Evolutionary conservation across 2,329 filamentous ascomycete species (phyloP).

Genomic region (Xylariaceae sp.): DNA sequence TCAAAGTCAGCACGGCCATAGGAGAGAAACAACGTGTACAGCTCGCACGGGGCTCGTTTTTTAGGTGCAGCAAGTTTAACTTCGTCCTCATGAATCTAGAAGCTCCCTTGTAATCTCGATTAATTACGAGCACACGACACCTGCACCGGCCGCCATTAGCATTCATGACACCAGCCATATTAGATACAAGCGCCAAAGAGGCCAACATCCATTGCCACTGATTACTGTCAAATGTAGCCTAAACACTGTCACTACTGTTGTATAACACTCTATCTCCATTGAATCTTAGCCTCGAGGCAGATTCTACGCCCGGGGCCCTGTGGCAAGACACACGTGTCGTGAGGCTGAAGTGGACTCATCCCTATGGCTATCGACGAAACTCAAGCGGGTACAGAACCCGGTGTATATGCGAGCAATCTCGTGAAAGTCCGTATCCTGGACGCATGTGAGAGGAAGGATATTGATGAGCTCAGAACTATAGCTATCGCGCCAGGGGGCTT

Average conservation of each 20-base stretch:
- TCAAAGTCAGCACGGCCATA: not conserved
- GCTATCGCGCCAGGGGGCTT: slow-evolving; percentile 72
- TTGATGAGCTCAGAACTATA: slow-evolving; percentile 61
- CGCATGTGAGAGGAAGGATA: slow-evolving; percentile 66
- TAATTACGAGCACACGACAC: not conserved
- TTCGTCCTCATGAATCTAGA: not conserved
- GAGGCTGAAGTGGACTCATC: slow-evolving; percentile 9
- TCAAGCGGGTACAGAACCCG: slow-evolving; percentile 16
- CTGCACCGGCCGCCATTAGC: not conserved
- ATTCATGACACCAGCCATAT: slow-evolving; percentile 8
- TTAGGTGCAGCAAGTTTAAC: slow-evolving; percentile 1
- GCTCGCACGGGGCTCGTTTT: not conserved
- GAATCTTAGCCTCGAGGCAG: not conserved
- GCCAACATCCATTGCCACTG: not conserved
- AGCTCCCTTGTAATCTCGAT: not conserved
- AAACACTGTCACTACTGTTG: not conserved
- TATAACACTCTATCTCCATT: not conserved
- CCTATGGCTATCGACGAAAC: slow-evolving; percentile 30
- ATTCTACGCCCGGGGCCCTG: not conserved
- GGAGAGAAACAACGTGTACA: slow-evolving; percentile 1
- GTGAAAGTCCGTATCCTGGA: slow-evolving; percentile 58
- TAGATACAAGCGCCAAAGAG: not conserved
- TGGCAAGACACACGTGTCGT: slow-evolving; percentile 1
- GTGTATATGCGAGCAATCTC: slow-evolving; percentile 13
- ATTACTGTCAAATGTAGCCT: slow-evolving; percentile 16